A percentile compares a stretch with the other conserved stretches of the same genome.
phyloP scores from a whole-genome alignment of 2,329 filamentous ascomycete genomes.

The Cercospora nicotianae region DNA sequence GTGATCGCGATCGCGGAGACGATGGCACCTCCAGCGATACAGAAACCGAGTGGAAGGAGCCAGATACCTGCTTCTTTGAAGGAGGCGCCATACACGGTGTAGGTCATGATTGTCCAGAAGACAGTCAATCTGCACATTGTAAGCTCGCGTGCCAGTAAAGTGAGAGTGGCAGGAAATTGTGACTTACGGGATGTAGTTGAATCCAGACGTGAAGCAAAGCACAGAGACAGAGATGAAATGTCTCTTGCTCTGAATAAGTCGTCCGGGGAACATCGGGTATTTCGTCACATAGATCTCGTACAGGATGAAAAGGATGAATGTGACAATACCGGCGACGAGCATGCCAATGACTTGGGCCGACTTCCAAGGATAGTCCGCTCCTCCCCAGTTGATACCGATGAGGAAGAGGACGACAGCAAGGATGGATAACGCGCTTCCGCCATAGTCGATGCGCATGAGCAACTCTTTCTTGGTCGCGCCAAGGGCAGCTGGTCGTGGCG shows the following conservation, averaged over 20 bases:
- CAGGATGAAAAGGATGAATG: slow-evolving; percentile 42
- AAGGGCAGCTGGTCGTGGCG: slow-evolving; percentile 44
- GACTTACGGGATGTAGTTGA: slow-evolving; percentile 35
- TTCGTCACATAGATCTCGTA: slow-evolving; percentile 44
- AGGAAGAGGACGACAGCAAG: slow-evolving; percentile 63
- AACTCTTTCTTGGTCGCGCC: slow-evolving; percentile 45
- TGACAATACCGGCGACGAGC: slow-evolving; percentile 42
- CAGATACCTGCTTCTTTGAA: slow-evolving; percentile 53
- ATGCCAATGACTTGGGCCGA: slow-evolving; percentile 44
- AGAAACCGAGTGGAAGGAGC: slow-evolving; percentile 64
- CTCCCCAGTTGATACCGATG: slow-evolving; percentile 61
- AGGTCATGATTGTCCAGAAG: slow-evolving; percentile 63
- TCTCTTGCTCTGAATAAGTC: slow-evolving; percentile 30
- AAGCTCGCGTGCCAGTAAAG: background rate
- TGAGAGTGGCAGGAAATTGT: background rate
- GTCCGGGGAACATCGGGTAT: slow-evolving; percentile 35
- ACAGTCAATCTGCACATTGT: slow-evolving; percentile 38
- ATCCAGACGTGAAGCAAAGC: slow-evolving; percentile 33
- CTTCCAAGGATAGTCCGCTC: slow-evolving; percentile 47
- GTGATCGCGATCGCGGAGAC: slow-evolving; percentile 59
- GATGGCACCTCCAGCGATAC: slow-evolving; percentile 60
- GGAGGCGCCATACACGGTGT: slow-evolving; percentile 58
- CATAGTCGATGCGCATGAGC: slow-evolving; percentile 49
- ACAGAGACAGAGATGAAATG: slow-evolving; percentile 29
- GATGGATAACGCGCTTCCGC: slow-evolving; percentile 54